phyloP scores from a whole-genome alignment of 306 rosid genomes.

The Bauhinia variegata region DNA sequence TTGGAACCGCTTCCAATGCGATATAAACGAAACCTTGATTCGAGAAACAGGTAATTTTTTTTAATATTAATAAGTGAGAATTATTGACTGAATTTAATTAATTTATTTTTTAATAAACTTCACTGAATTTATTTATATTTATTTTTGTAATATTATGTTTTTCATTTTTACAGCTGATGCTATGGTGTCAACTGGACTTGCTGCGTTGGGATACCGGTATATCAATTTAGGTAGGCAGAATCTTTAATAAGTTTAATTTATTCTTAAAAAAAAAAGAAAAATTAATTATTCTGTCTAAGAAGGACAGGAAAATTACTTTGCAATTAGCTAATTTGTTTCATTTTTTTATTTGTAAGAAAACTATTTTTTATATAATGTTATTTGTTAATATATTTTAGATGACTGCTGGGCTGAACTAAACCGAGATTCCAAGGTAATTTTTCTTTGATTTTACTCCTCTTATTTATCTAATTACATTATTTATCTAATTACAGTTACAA shows the following conservation, averaged over 20 bases:
- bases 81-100: too few relatives aligned
- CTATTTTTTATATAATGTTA: neutral
- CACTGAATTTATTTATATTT: too few relatives aligned
- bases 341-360: neutral
- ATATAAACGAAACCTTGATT: slow-evolving; percentile 56
- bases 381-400: slow-evolving; percentile 45
- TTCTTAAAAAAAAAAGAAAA: too few relatives aligned
- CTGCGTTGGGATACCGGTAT: slow-evolving; percentile 67
- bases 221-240: slow-evolving; percentile 61
- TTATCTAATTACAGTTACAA: too few relatives aligned
- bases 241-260: too few relatives aligned
- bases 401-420: slow-evolving; percentile 86
- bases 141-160: neutral
- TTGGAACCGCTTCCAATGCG: slow-evolving; percentile 75
- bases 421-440: slow-evolving; percentile 58
- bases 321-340: neutral
- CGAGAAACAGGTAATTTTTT: slow-evolving; percentile 64
- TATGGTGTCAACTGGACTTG: slow-evolving; percentile 75
- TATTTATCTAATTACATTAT: too few relatives aligned
- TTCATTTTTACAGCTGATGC: slow-evolving; percentile 61
- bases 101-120: too few relatives aligned
- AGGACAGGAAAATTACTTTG: too few relatives aligned
- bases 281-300: too few relatives aligned
- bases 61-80: slow-evolving; percentile 1
- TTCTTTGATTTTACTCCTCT: neutral